Evolutionary conservation across 345 rosid species (phyloP).

Genomic region (Citrus trifoliata): DNA sequence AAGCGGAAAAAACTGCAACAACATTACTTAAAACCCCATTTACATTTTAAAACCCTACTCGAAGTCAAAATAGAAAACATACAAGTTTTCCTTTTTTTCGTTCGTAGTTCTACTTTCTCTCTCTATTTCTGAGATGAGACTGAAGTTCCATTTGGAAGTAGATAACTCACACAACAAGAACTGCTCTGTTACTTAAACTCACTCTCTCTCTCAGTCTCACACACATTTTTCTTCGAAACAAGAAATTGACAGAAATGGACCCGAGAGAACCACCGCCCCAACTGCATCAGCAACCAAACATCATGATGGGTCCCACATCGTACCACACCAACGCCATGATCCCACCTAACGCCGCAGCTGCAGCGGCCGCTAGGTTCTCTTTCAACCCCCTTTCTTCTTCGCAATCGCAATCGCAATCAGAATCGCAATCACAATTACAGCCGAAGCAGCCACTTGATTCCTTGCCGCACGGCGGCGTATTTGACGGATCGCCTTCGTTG

Average conservation of each 20-base stretch:
- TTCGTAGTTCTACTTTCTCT: no score
- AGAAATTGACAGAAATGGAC: conserved; percentile 32
- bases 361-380: conserved; percentile 1
- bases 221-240: not conserved
- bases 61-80: no score
- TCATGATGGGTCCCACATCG: conserved; percentile 13
- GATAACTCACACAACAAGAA: conserved; percentile 11
- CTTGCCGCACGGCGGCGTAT: conserved; percentile 15
- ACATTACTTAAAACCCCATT: not conserved
- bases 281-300: conserved; percentile 9
- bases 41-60: conserved; percentile 5
- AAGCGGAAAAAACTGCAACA: not conserved
- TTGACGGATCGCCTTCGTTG: conserved; percentile 63
- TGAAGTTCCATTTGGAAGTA: conserved; percentile 1
- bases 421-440: conserved; percentile 1
- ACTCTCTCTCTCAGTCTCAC: not conserved
- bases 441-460: conserved; percentile 7
- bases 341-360: not conserved
- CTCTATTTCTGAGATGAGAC: not conserved
- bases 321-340: conserved; percentile 26
- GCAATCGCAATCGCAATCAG: not conserved
- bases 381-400: conserved; percentile 3
- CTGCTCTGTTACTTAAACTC: not conserved
- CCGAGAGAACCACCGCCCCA: conserved; percentile 33
- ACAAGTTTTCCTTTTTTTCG: no score